Conservation (phyloP, 2,329 filamentous ascomycete genomes). For the Byssochlamys sp. region DNA sequence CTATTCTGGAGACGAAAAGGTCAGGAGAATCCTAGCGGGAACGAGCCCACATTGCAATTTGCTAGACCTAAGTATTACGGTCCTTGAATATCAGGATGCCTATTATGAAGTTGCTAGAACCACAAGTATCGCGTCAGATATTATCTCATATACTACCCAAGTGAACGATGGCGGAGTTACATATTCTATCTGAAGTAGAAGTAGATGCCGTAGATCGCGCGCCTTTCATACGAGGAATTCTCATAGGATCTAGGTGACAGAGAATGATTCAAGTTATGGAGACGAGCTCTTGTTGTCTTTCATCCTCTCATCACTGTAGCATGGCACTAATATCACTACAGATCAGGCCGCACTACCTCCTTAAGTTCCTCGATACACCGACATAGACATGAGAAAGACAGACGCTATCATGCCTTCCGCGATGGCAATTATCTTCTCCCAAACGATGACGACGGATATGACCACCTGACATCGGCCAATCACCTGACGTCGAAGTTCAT, state of each 20-base stretch:
- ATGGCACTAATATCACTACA: neutral
- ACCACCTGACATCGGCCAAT: slow-evolving; percentile 12
- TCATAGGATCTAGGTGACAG: neutral
- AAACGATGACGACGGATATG: slow-evolving; percentile 12
- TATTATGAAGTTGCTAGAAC: too few species aligned
- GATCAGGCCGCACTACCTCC: neutral
- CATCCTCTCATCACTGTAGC: neutral
- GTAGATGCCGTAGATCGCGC: neutral
- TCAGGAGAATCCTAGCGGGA: too few species aligned
- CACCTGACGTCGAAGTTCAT: slow-evolving; percentile 6
- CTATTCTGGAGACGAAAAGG: too few species aligned
- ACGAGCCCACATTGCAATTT: too few species aligned
- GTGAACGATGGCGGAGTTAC: too few species aligned
- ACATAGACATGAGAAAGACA: neutral
- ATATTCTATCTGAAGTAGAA: neutral
- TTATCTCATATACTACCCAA: too few species aligned
- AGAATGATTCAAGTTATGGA: neutral
- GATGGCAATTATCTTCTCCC: slow-evolving; percentile 3
- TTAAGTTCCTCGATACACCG: neutral
- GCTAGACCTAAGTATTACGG: too few species aligned
- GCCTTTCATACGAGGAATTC: neutral
- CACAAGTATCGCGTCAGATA: too few species aligned
- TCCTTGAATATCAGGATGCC: too few species aligned
- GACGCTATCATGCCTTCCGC: neutral
- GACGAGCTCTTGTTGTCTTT: neutral